Conservation (phyloP, 108 stramenopile species). For the Nitzschia palea region DNA sequence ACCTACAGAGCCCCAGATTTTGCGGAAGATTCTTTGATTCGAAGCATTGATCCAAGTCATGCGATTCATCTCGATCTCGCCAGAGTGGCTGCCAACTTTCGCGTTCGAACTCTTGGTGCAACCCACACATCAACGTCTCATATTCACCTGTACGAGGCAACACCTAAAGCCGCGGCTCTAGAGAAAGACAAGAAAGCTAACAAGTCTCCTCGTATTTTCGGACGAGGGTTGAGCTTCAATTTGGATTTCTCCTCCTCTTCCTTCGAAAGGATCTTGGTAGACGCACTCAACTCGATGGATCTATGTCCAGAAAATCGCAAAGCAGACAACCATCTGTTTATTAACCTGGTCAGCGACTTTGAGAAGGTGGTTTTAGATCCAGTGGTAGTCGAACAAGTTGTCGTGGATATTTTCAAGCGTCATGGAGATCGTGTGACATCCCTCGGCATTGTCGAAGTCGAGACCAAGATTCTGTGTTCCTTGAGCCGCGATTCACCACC, state of each 20-base stretch:
- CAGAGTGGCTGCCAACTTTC: constrained; percentile 89
- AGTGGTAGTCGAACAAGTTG: constrained; percentile 81
- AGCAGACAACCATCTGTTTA: constrained; percentile 94
- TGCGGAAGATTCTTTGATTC: constrained; percentile 89
- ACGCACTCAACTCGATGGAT: constrained; percentile 92
- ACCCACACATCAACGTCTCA: constrained; percentile 82
- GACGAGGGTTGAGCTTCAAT: constrained; percentile 79
- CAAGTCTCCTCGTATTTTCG: constrained; percentile 76
- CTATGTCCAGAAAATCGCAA: constrained; percentile 43
- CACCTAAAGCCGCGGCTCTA: constrained; percentile 74
- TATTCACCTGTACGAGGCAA: constrained; percentile 93
- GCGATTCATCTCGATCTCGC: constrained; percentile 90
- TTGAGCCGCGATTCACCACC: constrained; percentile 75
- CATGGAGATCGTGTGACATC: constrained; percentile 79
- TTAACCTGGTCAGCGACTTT: constrained; percentile 89
- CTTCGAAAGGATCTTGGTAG: constrained; percentile 93
- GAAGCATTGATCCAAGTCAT: constrained; percentile 92
- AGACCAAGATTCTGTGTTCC: constrained; percentile 89
- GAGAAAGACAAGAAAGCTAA: constrained; percentile 83
- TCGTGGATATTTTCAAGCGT: constrained; percentile 84
- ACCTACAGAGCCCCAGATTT: constrained; percentile 88
- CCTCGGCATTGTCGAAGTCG: constrained; percentile 92
- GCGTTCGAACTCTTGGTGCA: constrained; percentile 70
- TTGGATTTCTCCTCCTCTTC: constrained; percentile 70
- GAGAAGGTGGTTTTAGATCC: constrained; percentile 86